Conservation (phyloP, 225 moss, liverwort and hornwort genomes). For the Pseudoscleropodium purum region DNA sequence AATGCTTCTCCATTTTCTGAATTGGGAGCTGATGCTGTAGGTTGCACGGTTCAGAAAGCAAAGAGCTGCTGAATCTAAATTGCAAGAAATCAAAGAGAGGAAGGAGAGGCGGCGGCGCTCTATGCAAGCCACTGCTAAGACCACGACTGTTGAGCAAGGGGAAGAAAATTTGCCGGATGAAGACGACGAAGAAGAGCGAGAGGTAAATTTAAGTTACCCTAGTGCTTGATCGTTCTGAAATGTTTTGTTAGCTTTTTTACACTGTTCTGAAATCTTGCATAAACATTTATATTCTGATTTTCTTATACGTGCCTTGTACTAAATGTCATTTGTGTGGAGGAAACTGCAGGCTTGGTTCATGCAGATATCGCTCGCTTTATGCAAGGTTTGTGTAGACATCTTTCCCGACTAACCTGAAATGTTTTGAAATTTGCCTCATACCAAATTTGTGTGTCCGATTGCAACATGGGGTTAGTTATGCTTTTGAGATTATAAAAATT, state of each 20-base stretch:
- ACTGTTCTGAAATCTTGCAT: background rate
- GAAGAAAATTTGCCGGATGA: slow-evolving; percentile 80
- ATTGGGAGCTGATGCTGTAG: slow-evolving; percentile 20
- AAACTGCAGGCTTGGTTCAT: slow-evolving; percentile 69
- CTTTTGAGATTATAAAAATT: background rate
- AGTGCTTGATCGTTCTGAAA: background rate
- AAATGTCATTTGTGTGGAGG: background rate
- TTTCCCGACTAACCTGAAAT: background rate
- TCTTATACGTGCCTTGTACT: background rate
- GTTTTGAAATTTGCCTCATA: background rate
- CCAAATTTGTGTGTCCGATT: background rate
- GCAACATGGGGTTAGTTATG: background rate
- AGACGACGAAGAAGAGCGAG: slow-evolving; percentile 89
- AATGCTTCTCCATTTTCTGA: background rate
- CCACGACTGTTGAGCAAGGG: slow-evolving; percentile 59
- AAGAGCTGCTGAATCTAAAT: slow-evolving; percentile 83
- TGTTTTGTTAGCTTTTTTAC: background rate
- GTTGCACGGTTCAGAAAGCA: slow-evolving; percentile 88
- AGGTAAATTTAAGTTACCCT: slow-evolving; percentile 16
- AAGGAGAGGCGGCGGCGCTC: slow-evolving; percentile 88
- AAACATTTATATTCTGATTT: background rate
- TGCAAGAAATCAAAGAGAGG: slow-evolving; percentile 87
- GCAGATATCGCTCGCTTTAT: slow-evolving; percentile 70
- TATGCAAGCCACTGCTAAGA: slow-evolving; percentile 80
- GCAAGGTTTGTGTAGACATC: slow-evolving; percentile 55